Evolutionary conservation across 495 filamentous ascomycete species (phyloP), one percentile per base, ranked within the genome.

Genomic region (Xylaria telfairii): DNA sequence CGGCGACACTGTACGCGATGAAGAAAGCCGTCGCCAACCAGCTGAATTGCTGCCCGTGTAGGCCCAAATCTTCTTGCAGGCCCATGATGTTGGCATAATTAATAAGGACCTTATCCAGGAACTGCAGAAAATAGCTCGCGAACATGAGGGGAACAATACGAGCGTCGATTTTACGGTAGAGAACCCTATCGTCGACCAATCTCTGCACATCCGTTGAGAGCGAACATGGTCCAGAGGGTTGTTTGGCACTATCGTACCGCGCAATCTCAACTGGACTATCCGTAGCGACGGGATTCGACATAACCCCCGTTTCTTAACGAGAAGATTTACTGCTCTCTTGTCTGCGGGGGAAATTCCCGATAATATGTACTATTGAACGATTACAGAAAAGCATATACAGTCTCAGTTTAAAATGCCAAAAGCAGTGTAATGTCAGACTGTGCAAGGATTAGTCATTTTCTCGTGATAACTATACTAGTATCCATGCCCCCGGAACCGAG

Each of bases 61-160:
- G 79, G 2, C 80, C 77, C n/a, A 88, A 75, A 56, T 87, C 82
- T 15, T 81, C 76, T 28, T 79, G 78, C 6, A 90, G 69, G 8
- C 85, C 86, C 88, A 90, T 90, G 60, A 90, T 83, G 63, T 85
- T 85, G 32, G 87, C 87, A 76, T 89, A 89, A 30, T 88, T 89
- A 64, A 87, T 79, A 3, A 83, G 76, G 17, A 88, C 84, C 72
- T 90, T 90, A 72, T 90, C 88, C 59, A 89, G 72, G 73, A 87
- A 89, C 71, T 89, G 87, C 73, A 89, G 78, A 34, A 83, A 84
- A 70, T 89, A 89, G 59, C 82, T 83, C 39, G 77, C 71, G 69
- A 88, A 89, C 85, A 88, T 86, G 30, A 88, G 70, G 37, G 70
- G 70, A 32, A 72, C 42, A 51, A 72, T 69, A 49, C n/a, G 53